Conservation (phyloP, 192 early-diverging fungal genomes). For the Linnemannia zychae region DNA sequence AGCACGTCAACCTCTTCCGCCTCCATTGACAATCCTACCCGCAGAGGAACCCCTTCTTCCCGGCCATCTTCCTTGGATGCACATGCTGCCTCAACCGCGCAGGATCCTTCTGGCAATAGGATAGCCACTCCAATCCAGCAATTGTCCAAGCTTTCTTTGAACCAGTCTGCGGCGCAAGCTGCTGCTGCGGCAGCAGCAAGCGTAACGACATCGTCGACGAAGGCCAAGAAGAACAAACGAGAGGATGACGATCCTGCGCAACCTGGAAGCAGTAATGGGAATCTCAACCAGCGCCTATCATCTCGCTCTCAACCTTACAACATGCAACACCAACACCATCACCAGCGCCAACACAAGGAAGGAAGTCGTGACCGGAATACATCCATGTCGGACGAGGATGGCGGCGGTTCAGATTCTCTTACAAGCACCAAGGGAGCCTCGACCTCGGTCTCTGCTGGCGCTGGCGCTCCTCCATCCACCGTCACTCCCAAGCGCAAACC, state of each 20-base stretch:
- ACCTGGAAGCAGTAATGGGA: neutral
- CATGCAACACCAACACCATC: constrained; percentile 11
- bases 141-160: constrained; percentile 44
- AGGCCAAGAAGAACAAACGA: constrained; percentile 46
- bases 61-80: neutral
- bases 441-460: constrained; percentile 2
- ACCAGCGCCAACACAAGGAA: constrained; percentile 13
- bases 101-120: constrained; percentile 1
- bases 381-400: neutral
- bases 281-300: neutral
- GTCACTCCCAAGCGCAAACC: constrained; percentile 53
- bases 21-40: neutral
- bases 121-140: constrained; percentile 41
- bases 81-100: neutral
- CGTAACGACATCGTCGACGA: neutral
- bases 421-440: neutral
- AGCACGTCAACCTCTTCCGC: no score
- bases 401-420: neutral
- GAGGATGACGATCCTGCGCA: constrained; percentile 16
- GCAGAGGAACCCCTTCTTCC: constrained; percentile 17
- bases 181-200: neutral
- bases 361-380: neutral
- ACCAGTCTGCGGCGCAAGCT: neutral
- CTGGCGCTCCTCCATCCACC: neutral
- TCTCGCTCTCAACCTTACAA: neutral